phyloP scores from a whole-genome alignment of 306 rosid species.

The Dryas octopetala region DNA sequence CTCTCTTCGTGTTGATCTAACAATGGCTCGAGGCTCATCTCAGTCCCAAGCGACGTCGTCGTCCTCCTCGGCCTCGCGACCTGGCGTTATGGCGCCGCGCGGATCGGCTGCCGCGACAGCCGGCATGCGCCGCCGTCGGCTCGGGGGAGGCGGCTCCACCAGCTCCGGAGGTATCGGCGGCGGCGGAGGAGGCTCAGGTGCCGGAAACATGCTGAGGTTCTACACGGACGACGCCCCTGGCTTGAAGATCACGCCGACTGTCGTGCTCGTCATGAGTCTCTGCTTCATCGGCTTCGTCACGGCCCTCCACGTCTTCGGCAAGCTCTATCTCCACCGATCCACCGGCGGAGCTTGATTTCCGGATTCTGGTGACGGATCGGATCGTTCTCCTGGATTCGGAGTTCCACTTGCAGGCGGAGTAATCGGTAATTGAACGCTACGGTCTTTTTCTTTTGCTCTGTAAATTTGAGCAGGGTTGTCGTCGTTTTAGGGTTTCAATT shows the following conservation, averaged over 20 bases:
- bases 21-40: constrained; percentile 87
- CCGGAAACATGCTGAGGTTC: constrained; percentile 73
- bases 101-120: constrained; percentile 93
- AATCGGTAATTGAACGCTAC: constrained; percentile 23
- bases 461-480: constrained; percentile 30
- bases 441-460: constrained; percentile 22
- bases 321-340: constrained; percentile 57
- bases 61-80: constrained; percentile 51
- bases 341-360: constrained; percentile 42
- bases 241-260: constrained; percentile 80
- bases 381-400: constrained; percentile 6
- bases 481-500: background rate
- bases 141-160: constrained; percentile 25
- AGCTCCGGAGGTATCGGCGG: constrained; percentile 28
- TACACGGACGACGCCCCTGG: constrained; percentile 95
- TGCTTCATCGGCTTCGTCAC: constrained; percentile 95
- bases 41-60: constrained; percentile 74
- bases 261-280: constrained; percentile 84
- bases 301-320: constrained; percentile 87
- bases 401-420: constrained; percentile 1
- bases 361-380: constrained; percentile 1
- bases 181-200: constrained; percentile 36
- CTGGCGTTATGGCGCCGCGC: constrained; percentile 75
- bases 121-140: constrained; percentile 89
- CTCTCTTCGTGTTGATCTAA: constrained; percentile 3